These are phyloP conservation scores for Globisporangium recalcitrans DNA, from an alignment of 352 stramenopile genomes.

Conservation along the genomic window DNA sequence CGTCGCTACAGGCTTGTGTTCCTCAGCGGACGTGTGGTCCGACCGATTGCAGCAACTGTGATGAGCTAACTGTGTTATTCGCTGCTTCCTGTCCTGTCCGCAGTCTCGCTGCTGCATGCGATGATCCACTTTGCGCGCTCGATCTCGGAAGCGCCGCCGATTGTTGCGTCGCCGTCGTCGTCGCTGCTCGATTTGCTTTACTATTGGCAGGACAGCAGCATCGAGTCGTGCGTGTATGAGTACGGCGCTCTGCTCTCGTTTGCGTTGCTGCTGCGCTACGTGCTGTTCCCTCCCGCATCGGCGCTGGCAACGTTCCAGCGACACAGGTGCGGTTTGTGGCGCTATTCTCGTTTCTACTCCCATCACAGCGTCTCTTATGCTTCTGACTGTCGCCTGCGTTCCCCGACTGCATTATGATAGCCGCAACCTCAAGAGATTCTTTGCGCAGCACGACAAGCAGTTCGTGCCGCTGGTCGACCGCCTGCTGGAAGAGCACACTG, in stretches of 20 bases:
- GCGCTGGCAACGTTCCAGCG: conserved; percentile 24
- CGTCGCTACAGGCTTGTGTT: neutral
- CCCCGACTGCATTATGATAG: conserved; percentile 12
- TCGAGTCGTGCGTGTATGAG: conserved; percentile 22
- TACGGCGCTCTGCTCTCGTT: conserved; percentile 27
- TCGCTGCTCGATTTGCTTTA: neutral
- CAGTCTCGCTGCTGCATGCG: conserved; percentile 18
- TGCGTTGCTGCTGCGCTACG: conserved; percentile 29
- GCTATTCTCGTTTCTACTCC: neutral
- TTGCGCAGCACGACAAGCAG: conserved; percentile 37
- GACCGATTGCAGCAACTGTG: neutral
- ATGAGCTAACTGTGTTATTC: neutral
- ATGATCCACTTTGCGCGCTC: conserved; percentile 16
- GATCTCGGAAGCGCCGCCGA: conserved; percentile 1
- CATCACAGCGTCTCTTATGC: neutral
- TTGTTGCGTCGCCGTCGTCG: conserved; percentile 4
- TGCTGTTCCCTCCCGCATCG: conserved; percentile 32
- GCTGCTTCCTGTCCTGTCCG: neutral
- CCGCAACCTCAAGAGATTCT: conserved; percentile 38
- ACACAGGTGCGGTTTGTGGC: conserved; percentile 30
- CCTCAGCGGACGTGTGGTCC: too few species aligned
- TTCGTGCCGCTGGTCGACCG: conserved; percentile 34
- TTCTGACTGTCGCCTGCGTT: neutral
- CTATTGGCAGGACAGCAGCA: conserved; percentile 11
- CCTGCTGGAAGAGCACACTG: conserved; percentile 44